Base-by-base conservation (phyloP, 1,284 basidiomycete genomes). In the Apiotrichum akiyoshidainum region DNA sequence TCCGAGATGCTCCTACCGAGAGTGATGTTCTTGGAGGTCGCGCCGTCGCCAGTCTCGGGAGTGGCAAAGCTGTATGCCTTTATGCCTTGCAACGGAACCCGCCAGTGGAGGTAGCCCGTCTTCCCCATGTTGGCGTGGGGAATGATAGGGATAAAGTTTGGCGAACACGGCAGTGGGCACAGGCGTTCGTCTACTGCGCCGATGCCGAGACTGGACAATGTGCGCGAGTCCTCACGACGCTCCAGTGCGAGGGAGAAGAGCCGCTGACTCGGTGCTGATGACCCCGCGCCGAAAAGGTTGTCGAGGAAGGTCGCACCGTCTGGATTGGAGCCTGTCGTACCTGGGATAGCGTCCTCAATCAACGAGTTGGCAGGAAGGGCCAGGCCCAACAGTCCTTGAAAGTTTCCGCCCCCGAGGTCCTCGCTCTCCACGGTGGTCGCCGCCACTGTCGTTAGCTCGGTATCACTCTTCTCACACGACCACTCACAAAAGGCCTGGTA, bases 221-320 rank as follows among this genome's bases (percentile, higher is more conserved):
- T 77, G 9, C 76, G 67, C 4, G 72, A 66, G 57, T 78, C 77
- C 51, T 75, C 73, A n/a, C 67, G 61, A 2, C 77, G 66, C 41
- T 66, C 75, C 11, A 78, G 65, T 1, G 72, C 67, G 21, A 78
- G 64, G 11, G 73, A 64, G 49, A 78, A 76, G 19, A 75, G 63
- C 0, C 76, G 67, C 19, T 75, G 64, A 2, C 69, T 64, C 0
- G 77, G 77, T 1, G 77, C 77, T 1, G 65, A 70, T 45, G 62
- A 39, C 1, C 77, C 77, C 0, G 69, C 63, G n/a, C 77, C 76
- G 53, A 77, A 78, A 5, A 78, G 53, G 52, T 78, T 78, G 60
- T 78, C 77, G 14, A 78, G 71, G 57, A 77, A 77, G 0, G 75
- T 76, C 11, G 77, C 77, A 14, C 77, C 77, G 57, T 78, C 77